Base-by-base conservation (phyloP, 257 asterid species). In the Cordia subcordata region DNA sequence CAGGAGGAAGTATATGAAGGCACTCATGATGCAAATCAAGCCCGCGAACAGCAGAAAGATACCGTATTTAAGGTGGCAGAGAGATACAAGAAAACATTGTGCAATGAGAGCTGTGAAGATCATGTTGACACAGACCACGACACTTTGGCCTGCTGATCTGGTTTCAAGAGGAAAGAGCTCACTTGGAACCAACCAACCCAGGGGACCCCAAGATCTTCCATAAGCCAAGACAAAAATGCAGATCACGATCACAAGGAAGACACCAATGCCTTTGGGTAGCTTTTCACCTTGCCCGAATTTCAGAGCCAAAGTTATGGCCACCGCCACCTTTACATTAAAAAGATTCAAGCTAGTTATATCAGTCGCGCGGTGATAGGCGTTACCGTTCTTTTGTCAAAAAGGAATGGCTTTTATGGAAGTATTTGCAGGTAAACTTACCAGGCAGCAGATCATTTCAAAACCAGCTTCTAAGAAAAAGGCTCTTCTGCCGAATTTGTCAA, bases 111-210 rank as follows among this genome's bases (percentile, higher is more conserved):
- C 88, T 0, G 97, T 90, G 90, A 90, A 90, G 63, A 90, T 67
- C 97, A 90, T 85, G 49, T 90, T 90, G 5, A 85, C 90, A 53
- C 87, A 83, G 4, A 90, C 97, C 68, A 90, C 97, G 37, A 90
- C 45, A 66, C 95, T 85, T 73, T 88, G 95, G 47, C 96, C 95
- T 0, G 96, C 95, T 0, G 96, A 85, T 17, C 96, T 70, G 8
- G 93, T 88, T 75, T 88, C 96, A 44, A 88, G 73, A 2, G 96
- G 96, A 38, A 88, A 88, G 11, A 88, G 66, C 70, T 88, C 96
- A 22, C 95, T 88, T 8, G 96, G 95, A 13, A 88, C 95, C 44
- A 88, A 65, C 96, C 96, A 88, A 4, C 96, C 94, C 37, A 85
- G 20, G 1, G 96, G 96, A 11, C 96, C 96, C 94, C 94, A 88